Base-by-base conservation (phyloP, 805 yeast genomes). In the Pichia insulana region DNA sequence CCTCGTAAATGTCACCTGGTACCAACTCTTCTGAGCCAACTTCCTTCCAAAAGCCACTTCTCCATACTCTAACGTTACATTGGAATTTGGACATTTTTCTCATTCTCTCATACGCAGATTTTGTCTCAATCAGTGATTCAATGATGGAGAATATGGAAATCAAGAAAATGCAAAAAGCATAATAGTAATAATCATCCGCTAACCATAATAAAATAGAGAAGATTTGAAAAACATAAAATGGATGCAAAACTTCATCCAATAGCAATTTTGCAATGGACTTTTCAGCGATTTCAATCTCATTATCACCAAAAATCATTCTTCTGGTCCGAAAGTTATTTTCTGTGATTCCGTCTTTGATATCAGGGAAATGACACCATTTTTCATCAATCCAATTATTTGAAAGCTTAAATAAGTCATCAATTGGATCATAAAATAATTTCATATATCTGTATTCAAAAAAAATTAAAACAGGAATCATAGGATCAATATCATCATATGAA, bases 1-100 rank as follows among this genome's bases (percentile, higher is more conserved):
- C 77, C 64, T 92, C 98, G 57, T 81, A 88, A 1, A 92, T 76
- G 60, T 92, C 99, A 40, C 99, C 99, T 0, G 97, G 97, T 1
- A 92, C 97, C 27, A 92, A 69, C 35, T 86, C 92, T 11, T 71
- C 69, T 0, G 95, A 82, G 30, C 74, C 71, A 2, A 82, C 67
- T 50, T 81, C 88, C 39, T 79, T 82, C 98, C 97, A 90, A 61
- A 86, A 92, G 11, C 83, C 96, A 55, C 85, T 88, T 59, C 97
- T 78, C 72, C 89, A 79, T 1, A 86, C 97, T 52, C 97, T 74
- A 6, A 89, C 84, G 39, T 78, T 86, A 54, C 94, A 83, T n/a
- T 70, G 74, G 52, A 81, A 80, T 46, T 68, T 68, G 0, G 96
- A 83, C 47, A 92, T 74, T 31, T 79, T 81, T 37, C 82, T 73